A percentile compares a stretch with the other conserved stretches of the same genome.
These are phyloP conservation scores for Dactylellina leptospora DNA, from an alignment of 2,329 filamentous ascomycete species.

Conservation along the genomic window DNA sequence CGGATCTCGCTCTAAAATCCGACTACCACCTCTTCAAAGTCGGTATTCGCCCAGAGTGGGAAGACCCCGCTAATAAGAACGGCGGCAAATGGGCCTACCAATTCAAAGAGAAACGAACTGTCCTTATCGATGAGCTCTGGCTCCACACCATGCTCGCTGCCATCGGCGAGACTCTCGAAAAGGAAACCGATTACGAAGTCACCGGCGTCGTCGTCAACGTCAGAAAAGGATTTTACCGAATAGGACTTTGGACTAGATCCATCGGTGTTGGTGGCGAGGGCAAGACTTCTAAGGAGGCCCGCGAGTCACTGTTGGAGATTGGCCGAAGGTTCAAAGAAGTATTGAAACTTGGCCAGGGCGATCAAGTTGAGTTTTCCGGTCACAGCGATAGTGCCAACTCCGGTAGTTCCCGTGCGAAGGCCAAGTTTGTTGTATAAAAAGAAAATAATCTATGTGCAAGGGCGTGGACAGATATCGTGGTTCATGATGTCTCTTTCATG, in stretches of 20 bases:
- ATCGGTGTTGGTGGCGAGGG: conserved; percentile 84
- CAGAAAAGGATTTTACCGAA: conserved; percentile 96
- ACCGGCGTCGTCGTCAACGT: conserved; percentile 99
- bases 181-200: conserved; percentile 88
- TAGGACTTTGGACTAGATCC: conserved; percentile 96
- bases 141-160: conserved; percentile 95
- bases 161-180: conserved; percentile 96
- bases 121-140: conserved; percentile 95
- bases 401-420: conserved; percentile 93
- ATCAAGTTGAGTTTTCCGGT: conserved; percentile 91
- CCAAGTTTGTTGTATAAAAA: conserved; percentile 85
- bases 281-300: conserved; percentile 80
- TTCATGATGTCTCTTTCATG: conserved; percentile 18
- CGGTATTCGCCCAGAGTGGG: conserved; percentile 96
- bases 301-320: conserved; percentile 82
- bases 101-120: conserved; percentile 92
- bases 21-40: conserved; percentile 99
- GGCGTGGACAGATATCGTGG: conserved; percentile 1
- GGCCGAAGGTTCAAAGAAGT: conserved; percentile 93
- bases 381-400: conserved; percentile 93
- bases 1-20: conserved; percentile 94
- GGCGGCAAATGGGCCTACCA: conserved; percentile 99
- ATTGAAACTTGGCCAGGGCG: conserved; percentile 77
- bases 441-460: too few relatives aligned
- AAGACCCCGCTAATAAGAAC: conserved; percentile 98